Percentiles rank a stretch among this genome's conserved stretches.
These are phyloP conservation scores for Pseudopediastrum boryanum DNA, from an alignment of 139 green algal species.

Conservation along the genomic window DNA sequence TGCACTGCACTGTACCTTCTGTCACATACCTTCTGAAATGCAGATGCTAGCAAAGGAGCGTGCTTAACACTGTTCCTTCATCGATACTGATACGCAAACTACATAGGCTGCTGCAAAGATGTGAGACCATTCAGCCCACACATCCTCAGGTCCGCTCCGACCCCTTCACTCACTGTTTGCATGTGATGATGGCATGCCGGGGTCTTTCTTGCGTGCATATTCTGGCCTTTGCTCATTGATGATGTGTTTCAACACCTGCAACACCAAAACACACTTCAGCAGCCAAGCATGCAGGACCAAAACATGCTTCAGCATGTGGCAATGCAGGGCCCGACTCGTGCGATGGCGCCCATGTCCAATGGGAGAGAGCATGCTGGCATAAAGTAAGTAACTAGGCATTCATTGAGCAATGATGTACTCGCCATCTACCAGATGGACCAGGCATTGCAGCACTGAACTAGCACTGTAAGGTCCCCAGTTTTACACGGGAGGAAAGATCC, in stretches of 20 bases:
- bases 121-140: background rate
- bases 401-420: background rate
- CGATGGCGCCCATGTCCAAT: too few relatives aligned
- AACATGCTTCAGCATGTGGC: background rate
- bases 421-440: background rate
- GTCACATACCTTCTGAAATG: background rate
- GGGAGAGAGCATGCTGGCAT: too few relatives aligned
- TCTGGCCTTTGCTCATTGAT: constrained; percentile 75
- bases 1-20: background rate
- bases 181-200: constrained; percentile 60
- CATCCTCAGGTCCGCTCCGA: background rate
- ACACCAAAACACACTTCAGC: background rate
- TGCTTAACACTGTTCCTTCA: background rate
- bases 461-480: background rate
- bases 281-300: background rate
- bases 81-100: background rate
- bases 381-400: background rate
- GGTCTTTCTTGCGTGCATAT: constrained; percentile 63
- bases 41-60: background rate
- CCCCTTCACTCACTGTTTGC: constrained; percentile 53
- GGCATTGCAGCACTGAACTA: background rate
- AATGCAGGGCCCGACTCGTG: background rate
- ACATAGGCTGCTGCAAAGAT: background rate
- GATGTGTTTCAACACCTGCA: constrained; percentile 67
- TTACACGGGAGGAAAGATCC: background rate